Evolutionary conservation across 2,329 filamentous ascomycete species (phyloP), one percentile per base, ranked within the genome.

Genomic region (Ophiostoma ips): DNA sequence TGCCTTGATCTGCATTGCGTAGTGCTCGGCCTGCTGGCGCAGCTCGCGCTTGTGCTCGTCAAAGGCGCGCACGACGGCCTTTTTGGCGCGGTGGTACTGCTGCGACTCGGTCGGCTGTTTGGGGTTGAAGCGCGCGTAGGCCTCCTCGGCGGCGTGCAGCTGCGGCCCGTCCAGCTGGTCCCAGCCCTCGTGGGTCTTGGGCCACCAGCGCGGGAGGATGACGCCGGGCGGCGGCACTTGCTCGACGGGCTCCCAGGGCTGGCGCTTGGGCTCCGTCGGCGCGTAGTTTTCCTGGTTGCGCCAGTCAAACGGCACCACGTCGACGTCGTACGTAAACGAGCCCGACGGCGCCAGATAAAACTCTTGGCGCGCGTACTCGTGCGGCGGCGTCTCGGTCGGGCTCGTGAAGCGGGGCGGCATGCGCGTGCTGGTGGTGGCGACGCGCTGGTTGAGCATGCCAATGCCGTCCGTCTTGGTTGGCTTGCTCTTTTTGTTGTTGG

Each of bases 261-360:
- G n/a, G 30, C 40, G n/a, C 40, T 43, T 43, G 7, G 40, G 40
- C n/a, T 43, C 40, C 11, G 7, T 16, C 12, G 24, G 4, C 10
- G n/a, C 9, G 40, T 43, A 18, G 21, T 43, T 43, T 16, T 11
- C 9, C 13, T 31, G 24, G 24, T 43, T 16, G 24, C 24, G 40
- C 40, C 40, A 43, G 24, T 43, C 40, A 43, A 43, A 43, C 15
- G 40, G 40, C 40, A 43, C 12, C 16, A 46, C 31, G 31, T 46
- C 43, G 28, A 34, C 43, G 28, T 46, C 43, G 43, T 46, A 46
- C 10, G 43, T 46, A 13, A 46, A 33, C n/a, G 31, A 46, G 43
- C 43, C 40, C 24, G n/a, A 8, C 5, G 24, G 12, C 11, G 15
- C 21, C 8, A 43, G 24, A n/a, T 43, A 43, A 2, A 46, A 21